Evolutionary conservation across 2,329 filamentous ascomycete genomes (phyloP).

Genomic region (Ceratocystis eucalypticola): DNA sequence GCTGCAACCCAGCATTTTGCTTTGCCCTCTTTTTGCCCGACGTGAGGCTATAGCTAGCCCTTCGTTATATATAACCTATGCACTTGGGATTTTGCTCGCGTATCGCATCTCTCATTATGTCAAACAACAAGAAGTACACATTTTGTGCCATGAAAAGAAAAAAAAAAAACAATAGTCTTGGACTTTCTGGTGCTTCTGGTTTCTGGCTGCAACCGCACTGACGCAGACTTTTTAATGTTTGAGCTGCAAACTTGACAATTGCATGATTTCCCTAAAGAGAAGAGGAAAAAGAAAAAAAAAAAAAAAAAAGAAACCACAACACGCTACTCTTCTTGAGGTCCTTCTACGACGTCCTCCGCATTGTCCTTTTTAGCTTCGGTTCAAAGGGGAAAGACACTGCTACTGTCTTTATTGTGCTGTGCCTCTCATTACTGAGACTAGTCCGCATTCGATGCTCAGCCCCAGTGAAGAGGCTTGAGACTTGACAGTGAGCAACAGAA

Average conservation of each 20-base stretch:
- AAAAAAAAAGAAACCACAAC: not conserved
- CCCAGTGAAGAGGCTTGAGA: not conserved
- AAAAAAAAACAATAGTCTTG: not conserved
- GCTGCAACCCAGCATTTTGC: no score
- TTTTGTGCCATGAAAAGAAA: not conserved
- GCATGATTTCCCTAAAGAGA: not conserved
- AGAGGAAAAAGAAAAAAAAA: not conserved
- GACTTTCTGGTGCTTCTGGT: not conserved
- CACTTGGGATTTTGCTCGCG: not conserved
- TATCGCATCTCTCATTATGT: not conserved
- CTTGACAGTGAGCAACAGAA: not conserved
- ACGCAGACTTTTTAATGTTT: not conserved
- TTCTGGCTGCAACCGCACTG: not conserved
- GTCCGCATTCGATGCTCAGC: not conserved
- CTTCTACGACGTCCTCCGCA: no score
- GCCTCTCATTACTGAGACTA: not conserved
- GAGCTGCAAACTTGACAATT: not conserved
- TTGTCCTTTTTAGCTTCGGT: no score
- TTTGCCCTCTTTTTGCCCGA: no score
- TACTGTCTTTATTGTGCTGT: not conserved
- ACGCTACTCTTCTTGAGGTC: no score
- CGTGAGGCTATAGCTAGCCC: no score
- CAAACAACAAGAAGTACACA: not conserved
- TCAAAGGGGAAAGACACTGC: not conserved
- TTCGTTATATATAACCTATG: no score